Evolutionary conservation across 129 eudicot species (phyloP).

Genomic region (Kitagawia praeruptora): DNA sequence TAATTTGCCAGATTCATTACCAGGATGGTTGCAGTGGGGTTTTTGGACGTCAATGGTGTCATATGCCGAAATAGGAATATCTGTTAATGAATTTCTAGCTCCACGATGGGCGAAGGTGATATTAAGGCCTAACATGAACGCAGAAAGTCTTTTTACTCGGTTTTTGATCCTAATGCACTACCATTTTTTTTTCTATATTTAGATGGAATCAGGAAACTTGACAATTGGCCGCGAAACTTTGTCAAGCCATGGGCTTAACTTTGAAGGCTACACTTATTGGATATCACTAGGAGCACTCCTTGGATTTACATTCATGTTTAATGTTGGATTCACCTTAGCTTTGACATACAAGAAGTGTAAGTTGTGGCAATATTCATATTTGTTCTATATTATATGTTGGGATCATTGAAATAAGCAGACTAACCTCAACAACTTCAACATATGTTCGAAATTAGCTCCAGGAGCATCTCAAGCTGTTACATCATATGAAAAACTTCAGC

Average conservation of each 20-base stretch:
- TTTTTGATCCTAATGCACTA: background rate
- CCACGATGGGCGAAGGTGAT: slow-evolving; percentile 72
- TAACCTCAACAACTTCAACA: background rate
- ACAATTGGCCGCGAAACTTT: slow-evolving; percentile 43
- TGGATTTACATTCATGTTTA: slow-evolving; percentile 42
- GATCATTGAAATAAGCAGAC: background rate
- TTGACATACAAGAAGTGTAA: slow-evolving; percentile 40
- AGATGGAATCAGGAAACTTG: slow-evolving; percentile 28
- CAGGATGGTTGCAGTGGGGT: slow-evolving; percentile 73
- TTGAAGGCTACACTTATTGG: slow-evolving; percentile 38
- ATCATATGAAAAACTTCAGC: background rate
- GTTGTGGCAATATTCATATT: background rate
- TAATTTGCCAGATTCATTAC: slow-evolving; percentile 52
- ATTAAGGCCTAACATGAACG: background rate
- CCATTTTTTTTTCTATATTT: background rate
- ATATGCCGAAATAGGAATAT: slow-evolving; percentile 67
- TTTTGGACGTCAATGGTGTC: slow-evolving; percentile 64
- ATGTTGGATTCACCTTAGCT: slow-evolving; percentile 40
- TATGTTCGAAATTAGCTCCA: background rate
- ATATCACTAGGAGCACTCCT: slow-evolving; percentile 40
- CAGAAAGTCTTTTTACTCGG: background rate
- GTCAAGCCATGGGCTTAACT: slow-evolving; percentile 44
- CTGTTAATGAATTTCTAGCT: slow-evolving; percentile 59
- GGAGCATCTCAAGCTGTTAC: slow-evolving; percentile 5
- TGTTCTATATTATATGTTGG: background rate